These are phyloP conservation scores for Westerdykella aurantiaca DNA, from an alignment of 2,329 filamentous ascomycete genomes.

Conservation along the genomic window DNA sequence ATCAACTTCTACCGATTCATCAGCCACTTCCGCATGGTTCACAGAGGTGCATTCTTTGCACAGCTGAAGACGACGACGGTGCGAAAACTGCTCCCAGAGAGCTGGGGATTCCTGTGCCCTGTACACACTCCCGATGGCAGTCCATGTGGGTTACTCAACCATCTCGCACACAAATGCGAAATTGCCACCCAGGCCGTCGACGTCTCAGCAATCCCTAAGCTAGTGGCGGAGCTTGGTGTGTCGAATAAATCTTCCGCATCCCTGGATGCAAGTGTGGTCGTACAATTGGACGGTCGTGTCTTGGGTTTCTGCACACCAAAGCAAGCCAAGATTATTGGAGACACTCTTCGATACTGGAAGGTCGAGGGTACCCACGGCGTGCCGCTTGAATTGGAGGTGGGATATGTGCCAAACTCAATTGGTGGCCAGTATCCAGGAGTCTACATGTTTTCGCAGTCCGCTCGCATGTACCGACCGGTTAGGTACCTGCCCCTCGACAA, in stretches of 20 bases:
- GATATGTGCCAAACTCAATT: conserved; percentile 78
- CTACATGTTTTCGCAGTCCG: conserved; percentile 82
- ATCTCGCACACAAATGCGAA: conserved; percentile 90
- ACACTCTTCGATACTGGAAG: conserved; percentile 92
- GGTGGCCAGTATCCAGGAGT: conserved; percentile 95
- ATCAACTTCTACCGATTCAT: conserved; percentile 99
- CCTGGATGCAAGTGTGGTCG: conserved; percentile 74
- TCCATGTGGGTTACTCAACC: conserved; percentile 90
- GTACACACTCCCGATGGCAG: conserved; percentile 96
- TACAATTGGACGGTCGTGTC: conserved; percentile 86
- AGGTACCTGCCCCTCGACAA: conserved; percentile 86
- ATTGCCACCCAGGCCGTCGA: conserved; percentile 73
- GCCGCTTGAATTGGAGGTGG: conserved; percentile 81
- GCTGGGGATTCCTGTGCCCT: conserved; percentile 96
- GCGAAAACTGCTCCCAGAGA: conserved; percentile 89
- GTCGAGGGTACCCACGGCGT: conserved; percentile 78
- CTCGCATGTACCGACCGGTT: conserved; percentile 70
- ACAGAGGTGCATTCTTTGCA: conserved; percentile 97
- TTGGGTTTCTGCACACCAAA: conserved; percentile 85
- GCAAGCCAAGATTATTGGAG: conserved; percentile 73
- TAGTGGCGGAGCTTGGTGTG: conserved; percentile 75
- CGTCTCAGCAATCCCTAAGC: conserved; percentile 64
- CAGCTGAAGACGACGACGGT: conserved; percentile 96
- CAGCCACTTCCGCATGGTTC: conserved; percentile 98
- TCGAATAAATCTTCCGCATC: conserved; percentile 69